Evolutionary conservation across 768 basidiomycete genomes (phyloP), one percentile per base, ranked within the genome.

Genomic region (Myochromella boudieri): DNA sequence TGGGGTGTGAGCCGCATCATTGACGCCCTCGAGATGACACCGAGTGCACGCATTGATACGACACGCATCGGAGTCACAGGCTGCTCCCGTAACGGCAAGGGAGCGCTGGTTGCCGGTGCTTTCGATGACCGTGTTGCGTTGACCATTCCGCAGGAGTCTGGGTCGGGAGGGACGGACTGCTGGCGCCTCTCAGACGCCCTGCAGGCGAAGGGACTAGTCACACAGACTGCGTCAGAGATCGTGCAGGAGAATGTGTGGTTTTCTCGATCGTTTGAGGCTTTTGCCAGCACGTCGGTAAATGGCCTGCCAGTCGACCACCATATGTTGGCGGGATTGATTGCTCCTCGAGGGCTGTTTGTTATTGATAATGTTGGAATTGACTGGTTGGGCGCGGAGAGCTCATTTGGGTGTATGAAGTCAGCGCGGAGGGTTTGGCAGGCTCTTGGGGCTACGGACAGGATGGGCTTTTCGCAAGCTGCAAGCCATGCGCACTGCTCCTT

Each of bases 241-340:
- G 72, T 82, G 42, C 62, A 61, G 37, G 80, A 82, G 65, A 81
- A 82, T 59, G 78, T 79, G 25, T 82, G 80, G 80, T 78, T 81
- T 69, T 74, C 75, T 15, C 60, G 65, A n/a, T 60, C 55, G 44
- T 81, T 81, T 62, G 63, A 72, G 34, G 62, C 64, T 44, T 80
- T 68, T 60, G 76, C 75, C 5, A 72, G 68, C 61, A 58, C 63
- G 29, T 28, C 20, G 11, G 64, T 81, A 32, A 61, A 61, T 56
- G 52, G 51, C 38, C 71, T 82, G n/a, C 76, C 79, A 9, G 71
- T 72, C 60, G 81, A 82, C 62, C 81, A 82, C 62, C 80, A 82
- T 59, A 37, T 74, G 56, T 75, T 81, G 48, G 68, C 76, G 7
- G 80, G 67, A 0, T 55, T 82, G 39, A 67, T 82, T 47, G 79